Evolutionary conservation across 306 rosid genomes (phyloP).

Genomic region (Potentilla sterilis): DNA sequence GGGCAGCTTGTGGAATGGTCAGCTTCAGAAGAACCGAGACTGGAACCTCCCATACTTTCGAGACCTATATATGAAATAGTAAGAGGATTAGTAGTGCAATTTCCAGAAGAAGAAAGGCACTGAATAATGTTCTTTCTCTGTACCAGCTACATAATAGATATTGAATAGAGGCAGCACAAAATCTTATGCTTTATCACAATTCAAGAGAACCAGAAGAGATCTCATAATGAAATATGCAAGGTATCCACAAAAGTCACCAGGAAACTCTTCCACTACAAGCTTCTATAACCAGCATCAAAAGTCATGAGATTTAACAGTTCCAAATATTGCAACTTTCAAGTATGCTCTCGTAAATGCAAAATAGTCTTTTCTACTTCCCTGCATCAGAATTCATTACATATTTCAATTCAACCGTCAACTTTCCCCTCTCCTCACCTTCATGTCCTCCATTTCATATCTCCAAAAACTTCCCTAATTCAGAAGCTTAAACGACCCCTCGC

Average conservation of each 20-base stretch:
- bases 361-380: background rate
- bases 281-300: background rate
- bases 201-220: background rate
- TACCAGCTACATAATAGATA: background rate
- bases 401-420: background rate
- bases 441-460: background rate
- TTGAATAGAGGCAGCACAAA: background rate
- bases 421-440: background rate
- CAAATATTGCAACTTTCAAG: background rate
- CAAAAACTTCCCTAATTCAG: background rate
- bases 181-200: slow-evolving; percentile 4
- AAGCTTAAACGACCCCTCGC: background rate
- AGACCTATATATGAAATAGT: slow-evolving; percentile 46
- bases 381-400: background rate
- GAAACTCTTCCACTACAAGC: background rate
- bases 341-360: background rate
- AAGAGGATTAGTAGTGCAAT: slow-evolving; percentile 25
- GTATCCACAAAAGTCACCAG: background rate
- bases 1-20: slow-evolving; percentile 76
- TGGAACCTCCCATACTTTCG: slow-evolving; percentile 64
- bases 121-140: background rate
- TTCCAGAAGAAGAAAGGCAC: slow-evolving; percentile 16
- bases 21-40: slow-evolving; percentile 65
- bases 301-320: background rate
- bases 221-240: background rate